Evolutionary conservation across 164 flowering plant species (phyloP), one percentile per base, ranked within the genome.

Genomic region (Pachysandra terminalis): DNA sequence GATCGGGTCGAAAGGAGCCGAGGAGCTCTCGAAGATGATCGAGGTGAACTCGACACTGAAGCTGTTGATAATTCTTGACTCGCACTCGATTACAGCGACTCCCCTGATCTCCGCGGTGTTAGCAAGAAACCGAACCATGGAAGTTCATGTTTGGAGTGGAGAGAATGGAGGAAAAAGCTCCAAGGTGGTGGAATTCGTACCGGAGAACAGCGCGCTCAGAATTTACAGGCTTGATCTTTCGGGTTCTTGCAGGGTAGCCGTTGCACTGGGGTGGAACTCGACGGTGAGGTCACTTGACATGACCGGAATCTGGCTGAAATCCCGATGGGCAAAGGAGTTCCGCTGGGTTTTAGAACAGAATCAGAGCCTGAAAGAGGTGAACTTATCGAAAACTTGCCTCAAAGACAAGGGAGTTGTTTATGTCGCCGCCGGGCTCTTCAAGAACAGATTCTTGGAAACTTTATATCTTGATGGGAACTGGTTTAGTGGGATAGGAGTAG

Each of bases 1-100:
- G 2, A 89, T 95, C 23, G 96, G 97, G 19, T 74, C 90, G 0
- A 84, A 75, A 76, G 99, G 97, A 0, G 92, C 97, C 7, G 99
- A 95, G 67, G 99, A 90, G 78, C 87, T 95, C 17, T 86, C 96
- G 0, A 90, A 90, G 78, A 92, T 88, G 97, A 89, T 90, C 26
- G 99, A 92, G 76, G 90, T 79, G 27, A 95, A 90, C 69, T 73
- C 97, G 0, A 81, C 84, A 0, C 70, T 95, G 70, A 92, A 83
- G 75, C 69, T 84, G 40, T 63, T 95, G 77, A 87, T 87, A 66
- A 75, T 92, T 26, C 91, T 92, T 49, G 97, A 95, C 66, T 86
- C 92, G 5, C 79, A 65, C 68, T 67, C 85, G 0, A 72, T 83
- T 75, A 82, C 87, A 5, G 93, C 96, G 15, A 78, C 87, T 13